These are phyloP conservation scores for Pseudocercospora eumusae DNA, from an alignment of 2,329 filamentous ascomycete genomes.

Conservation along the genomic window DNA sequence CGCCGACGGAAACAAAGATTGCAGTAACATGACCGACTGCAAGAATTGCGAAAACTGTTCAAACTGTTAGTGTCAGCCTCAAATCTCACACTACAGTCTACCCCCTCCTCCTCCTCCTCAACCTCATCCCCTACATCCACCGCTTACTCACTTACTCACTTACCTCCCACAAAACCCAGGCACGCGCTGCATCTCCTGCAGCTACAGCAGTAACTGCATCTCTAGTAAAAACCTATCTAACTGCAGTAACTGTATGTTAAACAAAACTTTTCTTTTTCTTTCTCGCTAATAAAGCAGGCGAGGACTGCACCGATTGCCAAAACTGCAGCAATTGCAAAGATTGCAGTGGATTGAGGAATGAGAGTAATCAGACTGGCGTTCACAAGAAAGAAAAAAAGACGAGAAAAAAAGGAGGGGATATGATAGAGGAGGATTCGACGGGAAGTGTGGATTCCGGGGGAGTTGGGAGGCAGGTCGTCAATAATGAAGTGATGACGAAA, in stretches of 20 bases:
- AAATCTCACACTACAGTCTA: not conserved
- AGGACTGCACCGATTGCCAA: slow-evolving; percentile 1
- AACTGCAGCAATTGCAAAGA: slow-evolving; percentile 8
- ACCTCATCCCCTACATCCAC: slow-evolving; percentile 21
- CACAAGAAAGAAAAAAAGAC: not conserved
- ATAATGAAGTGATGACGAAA: not conserved
- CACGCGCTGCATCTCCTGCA: not conserved
- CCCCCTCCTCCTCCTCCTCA: not conserved
- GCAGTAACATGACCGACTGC: slow-evolving; percentile 9
- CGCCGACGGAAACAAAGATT: slow-evolving; percentile 8
- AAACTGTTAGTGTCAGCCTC: not conserved
- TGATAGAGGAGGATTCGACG: too few species aligned
- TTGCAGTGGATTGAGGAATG: slow-evolving; percentile 5
- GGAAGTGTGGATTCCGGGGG: not conserved
- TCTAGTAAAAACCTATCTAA: not conserved
- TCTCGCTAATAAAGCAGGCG: not conserved
- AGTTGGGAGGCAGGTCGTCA: not conserved
- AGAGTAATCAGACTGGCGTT: slow-evolving; percentile 3
- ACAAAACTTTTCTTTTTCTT: too few species aligned
- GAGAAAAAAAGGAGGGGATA: not conserved
- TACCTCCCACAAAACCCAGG: slow-evolving; percentile 6
- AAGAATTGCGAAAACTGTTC: slow-evolving; percentile 7
- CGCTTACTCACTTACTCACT: slow-evolving; percentile 14
- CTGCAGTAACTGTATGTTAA: slow-evolving; percentile 2
- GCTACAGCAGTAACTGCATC: not conserved